Percentiles rank a stretch among this genome's conserved stretches.
Conservation (phyloP, 257 asterid genomes). For the Solanum virginianum region DNA sequence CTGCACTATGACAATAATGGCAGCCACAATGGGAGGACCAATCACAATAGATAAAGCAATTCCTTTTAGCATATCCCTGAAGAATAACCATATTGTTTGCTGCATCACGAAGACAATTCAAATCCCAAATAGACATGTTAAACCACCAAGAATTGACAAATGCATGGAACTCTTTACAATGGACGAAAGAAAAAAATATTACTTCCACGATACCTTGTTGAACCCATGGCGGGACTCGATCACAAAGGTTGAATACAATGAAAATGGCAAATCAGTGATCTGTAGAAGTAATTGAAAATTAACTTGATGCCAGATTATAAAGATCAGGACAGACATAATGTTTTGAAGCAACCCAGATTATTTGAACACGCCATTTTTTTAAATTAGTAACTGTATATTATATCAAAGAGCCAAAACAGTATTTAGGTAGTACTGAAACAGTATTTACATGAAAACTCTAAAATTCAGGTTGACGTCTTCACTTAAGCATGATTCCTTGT, state of each 20-base stretch:
- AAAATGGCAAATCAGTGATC: conserved; percentile 93
- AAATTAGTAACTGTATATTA: not conserved
- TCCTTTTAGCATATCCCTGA: conserved; percentile 89
- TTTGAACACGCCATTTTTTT: not conserved
- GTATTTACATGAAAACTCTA: not conserved
- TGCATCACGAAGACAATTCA: conserved; percentile 13
- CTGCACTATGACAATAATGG: conserved; percentile 86
- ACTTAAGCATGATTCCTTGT: not conserved
- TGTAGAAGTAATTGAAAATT: conserved; percentile 19
- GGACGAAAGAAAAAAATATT: not conserved
- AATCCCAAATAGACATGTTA: not conserved
- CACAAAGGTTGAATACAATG: conserved; percentile 88
- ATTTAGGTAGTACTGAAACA: not conserved
- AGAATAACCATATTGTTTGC: conserved; percentile 87
- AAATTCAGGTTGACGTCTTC: not conserved
- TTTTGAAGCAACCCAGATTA: not conserved
- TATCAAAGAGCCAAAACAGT: not conserved
- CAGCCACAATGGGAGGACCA: conserved; percentile 97
- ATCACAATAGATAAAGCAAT: conserved; percentile 45
- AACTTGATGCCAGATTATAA: not conserved
- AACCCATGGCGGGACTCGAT: conserved; percentile 96
- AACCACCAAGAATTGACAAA: not conserved
- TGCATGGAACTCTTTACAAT: not conserved
- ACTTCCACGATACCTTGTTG: conserved; percentile 38
- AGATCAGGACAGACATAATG: not conserved